Evolutionary conservation across 306 rosid species (phyloP), one percentile per base, ranked within the genome.

Genomic region (Acacia melanoxylon): DNA sequence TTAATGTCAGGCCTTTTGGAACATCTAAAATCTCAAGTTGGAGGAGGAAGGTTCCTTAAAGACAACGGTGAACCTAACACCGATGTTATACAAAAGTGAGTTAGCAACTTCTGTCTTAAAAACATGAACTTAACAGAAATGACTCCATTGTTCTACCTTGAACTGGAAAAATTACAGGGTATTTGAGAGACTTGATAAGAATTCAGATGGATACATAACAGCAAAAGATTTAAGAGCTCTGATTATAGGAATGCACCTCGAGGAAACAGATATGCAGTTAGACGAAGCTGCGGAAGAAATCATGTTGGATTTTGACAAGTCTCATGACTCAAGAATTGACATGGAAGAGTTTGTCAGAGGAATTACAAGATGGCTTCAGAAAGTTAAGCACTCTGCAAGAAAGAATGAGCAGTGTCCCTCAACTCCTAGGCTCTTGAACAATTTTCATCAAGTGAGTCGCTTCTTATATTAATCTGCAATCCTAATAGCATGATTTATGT

Each of bases 1-100:
- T 56, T 89, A 33, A 83, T 83, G 80, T 83, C 87, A 58, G 83
- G 80, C 35, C 63, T 89, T 83, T 83, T 89, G 42, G 58, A 83
- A 79, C 80, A 82, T 33, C 48, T 89, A 59, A 89, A 67, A 45
- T 63, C 75, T 77, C 80, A 56, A 27, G 45, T 82, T 0, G 59
- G 69, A 13, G 86, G 81, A 68, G 49, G 80, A 33, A 58, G 69
- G 44, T 82, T 85, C 76, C 85, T 77, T 52, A 82, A 81, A 8
- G 88, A 78, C 24, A 80, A 89, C 49, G 89, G 90, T 41, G 75
- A 78, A 42, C 81, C 87, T 74, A 71, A 86, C 77, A 77, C 31
- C 51, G 86, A 37, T n/a, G 85, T 79, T 71, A 59, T 86, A 72
- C 62, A 82, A 82, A 84, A 63, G 86, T 86, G 77, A 77, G 77